Evolutionary conservation across 768 basidiomycete genomes (phyloP).

Genomic region (Suillus alpinus): DNA sequence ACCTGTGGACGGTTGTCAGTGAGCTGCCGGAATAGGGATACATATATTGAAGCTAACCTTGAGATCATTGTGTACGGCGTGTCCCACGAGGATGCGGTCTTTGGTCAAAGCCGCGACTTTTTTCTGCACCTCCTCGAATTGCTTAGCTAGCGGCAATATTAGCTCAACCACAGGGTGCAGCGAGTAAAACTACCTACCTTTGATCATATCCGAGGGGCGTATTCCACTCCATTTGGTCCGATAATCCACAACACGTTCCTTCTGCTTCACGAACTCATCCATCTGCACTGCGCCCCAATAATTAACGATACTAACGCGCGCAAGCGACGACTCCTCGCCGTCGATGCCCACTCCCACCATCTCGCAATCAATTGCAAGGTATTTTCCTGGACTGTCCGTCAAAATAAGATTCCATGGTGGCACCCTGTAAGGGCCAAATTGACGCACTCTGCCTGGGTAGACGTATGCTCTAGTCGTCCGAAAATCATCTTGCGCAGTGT

Average conservation of each 20-base stretch:
- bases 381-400: slow-evolving; percentile 58
- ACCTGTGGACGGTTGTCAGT: slow-evolving; percentile 38
- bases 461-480: slow-evolving; percentile 41
- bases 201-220: slow-evolving; percentile 66
- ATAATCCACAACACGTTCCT: slow-evolving; percentile 90
- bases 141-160: slow-evolving; percentile 50
- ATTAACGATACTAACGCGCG: slow-evolving; percentile 88
- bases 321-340: slow-evolving; percentile 79
- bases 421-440: slow-evolving; percentile 4
- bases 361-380: slow-evolving; percentile 90
- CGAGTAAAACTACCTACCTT: slow-evolving; percentile 42
- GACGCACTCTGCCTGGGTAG: slow-evolving; percentile 45
- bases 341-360: slow-evolving; percentile 96
- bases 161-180: neutral
- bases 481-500: slow-evolving; percentile 51
- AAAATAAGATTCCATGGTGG: slow-evolving; percentile 3
- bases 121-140: slow-evolving; percentile 78
- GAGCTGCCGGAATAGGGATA: neutral
- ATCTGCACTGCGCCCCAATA: slow-evolving; percentile 76
- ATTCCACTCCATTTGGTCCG: slow-evolving; percentile 89
- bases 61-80: slow-evolving; percentile 89
- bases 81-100: slow-evolving; percentile 81
- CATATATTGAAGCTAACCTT: slow-evolving; percentile 41
- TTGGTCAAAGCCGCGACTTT: slow-evolving; percentile 73
- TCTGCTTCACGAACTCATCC: slow-evolving; percentile 84